Conservation (phyloP, 768 basidiomycete genomes). For the Termitomyces bulborhizus region DNA sequence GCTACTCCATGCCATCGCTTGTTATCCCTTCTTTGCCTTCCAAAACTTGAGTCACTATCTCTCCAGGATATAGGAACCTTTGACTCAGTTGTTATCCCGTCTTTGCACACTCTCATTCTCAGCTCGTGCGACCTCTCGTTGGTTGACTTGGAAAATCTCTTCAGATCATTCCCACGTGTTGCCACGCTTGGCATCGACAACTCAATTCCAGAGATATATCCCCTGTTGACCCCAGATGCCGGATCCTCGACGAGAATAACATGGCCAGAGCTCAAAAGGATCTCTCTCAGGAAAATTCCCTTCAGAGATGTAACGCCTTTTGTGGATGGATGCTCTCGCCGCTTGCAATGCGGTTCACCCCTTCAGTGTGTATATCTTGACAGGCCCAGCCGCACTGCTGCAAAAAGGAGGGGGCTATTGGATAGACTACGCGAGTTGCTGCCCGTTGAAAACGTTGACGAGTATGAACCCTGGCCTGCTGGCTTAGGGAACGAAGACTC, state of each 20-base stretch:
- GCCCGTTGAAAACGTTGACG: constrained; percentile 21
- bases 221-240: constrained; percentile 19
- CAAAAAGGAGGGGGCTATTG: constrained; percentile 24
- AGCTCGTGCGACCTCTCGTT: constrained; percentile 27
- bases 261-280: constrained; percentile 30
- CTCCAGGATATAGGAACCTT: constrained; percentile 30
- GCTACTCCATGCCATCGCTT: constrained; percentile 26
- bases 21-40: constrained; percentile 29
- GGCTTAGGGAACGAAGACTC: constrained; percentile 32
- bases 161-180: constrained; percentile 29
- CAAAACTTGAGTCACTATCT: constrained; percentile 27
- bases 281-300: constrained; percentile 28
- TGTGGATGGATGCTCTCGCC: constrained; percentile 22
- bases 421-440: constrained; percentile 23
- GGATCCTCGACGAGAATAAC: neutral
- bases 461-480: constrained; percentile 28
- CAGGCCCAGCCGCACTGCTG: constrained; percentile 27
- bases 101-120: constrained; percentile 27
- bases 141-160: constrained; percentile 23
- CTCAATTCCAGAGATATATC: constrained; percentile 23
- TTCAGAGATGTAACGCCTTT: constrained; percentile 24
- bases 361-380: constrained; percentile 26
- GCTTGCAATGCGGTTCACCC: constrained; percentile 15
- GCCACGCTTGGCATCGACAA: constrained; percentile 28
- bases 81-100: constrained; percentile 24